These are phyloP conservation scores for Pleurotus tuoliensis DNA, from an alignment of 768 basidiomycete genomes.

Conservation along the genomic window DNA sequence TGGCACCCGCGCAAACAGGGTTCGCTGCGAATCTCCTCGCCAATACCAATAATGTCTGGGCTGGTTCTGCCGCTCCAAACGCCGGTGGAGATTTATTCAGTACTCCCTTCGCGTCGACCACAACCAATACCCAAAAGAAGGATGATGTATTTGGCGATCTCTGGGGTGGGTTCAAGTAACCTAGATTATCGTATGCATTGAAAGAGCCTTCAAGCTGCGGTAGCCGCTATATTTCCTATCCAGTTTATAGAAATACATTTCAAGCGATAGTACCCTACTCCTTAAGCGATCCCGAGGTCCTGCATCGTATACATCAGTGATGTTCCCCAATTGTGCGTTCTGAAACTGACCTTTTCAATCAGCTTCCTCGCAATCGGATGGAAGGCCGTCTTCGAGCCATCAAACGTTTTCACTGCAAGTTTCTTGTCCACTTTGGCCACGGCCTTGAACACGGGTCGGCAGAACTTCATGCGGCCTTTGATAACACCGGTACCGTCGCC, in stretches of 20 bases:
- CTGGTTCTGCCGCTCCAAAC: conserved; percentile 29
- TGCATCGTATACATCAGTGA: neutral
- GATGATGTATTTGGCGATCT: conserved; percentile 82
- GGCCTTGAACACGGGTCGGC: conserved; percentile 61
- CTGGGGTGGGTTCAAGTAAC: conserved; percentile 80
- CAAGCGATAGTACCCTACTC: neutral
- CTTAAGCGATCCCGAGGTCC: conserved; percentile 11
- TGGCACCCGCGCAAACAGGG: conserved; percentile 20
- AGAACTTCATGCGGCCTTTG: conserved; percentile 86
- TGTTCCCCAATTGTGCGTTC: neutral
- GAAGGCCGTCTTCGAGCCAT: conserved; percentile 46
- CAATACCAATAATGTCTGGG: conserved; percentile 60
- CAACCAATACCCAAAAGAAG: conserved; percentile 44
- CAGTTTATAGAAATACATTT: conserved; percentile 7
- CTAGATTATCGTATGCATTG: neutral
- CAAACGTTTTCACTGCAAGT: conserved; percentile 51
- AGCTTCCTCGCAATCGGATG: conserved; percentile 75
- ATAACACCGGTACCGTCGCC: conserved; percentile 55
- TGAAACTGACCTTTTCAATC: conserved; percentile 63
- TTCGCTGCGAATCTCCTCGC: conserved; percentile 1
- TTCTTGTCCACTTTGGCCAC: conserved; percentile 47
- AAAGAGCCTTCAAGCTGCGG: neutral
- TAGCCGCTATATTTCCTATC: neutral
- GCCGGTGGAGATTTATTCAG: conserved; percentile 31
- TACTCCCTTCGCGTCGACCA: conserved; percentile 23